Evolutionary conservation across 2,329 filamentous ascomycete species (phyloP), one percentile per base, ranked within the genome.

Genomic region (Cordyceps cicadae): DNA sequence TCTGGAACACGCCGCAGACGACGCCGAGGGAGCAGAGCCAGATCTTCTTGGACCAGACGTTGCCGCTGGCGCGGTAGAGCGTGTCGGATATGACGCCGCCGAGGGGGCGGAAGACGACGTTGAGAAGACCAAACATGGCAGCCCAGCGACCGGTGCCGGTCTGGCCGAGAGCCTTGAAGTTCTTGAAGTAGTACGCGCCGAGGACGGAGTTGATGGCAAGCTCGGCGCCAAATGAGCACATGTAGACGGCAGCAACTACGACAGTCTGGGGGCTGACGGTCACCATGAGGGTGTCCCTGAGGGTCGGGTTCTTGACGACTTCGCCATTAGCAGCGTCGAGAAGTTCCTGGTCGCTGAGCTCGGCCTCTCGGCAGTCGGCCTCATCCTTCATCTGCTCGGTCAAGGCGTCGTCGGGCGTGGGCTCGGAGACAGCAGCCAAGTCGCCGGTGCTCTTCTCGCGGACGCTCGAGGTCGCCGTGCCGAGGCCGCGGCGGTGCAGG

Each of bases 71-170:
- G 63, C 72, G 74, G 71, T 81, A 83, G 9, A 83, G 69, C 2
- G 77, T 39, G 66, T 86, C 83, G 8, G 79, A 74, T 26, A 82
- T 64, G 17, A 80, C 75, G 51, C 88, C 88, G 52, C 88, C 87
- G 0, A 86, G 71, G 0, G 88, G 87, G 1, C 88, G 80, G 46
- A 83, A 86, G 58, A 85, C 71, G 60, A 89, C 74, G 76, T 91
- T 90, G 66, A 90, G 80, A 58, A 91, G 85, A 24, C 87, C 88
- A 70, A 90, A 91, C 79, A 89, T 89, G 65, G 88, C 72, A 11
- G 87, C 87, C 80, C 87, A 85, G 70, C 81, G 79, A 63, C 82
- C 78, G 0, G 82, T 78, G 17, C 74, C 72, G 2, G 84, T 84
- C 71, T 86, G 80, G n/a, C 77, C 76, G 1, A 86, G 77, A 17